Evolutionary conservation across 176 grass and related monocot genomes (phyloP).

Genomic region (Canna indica): DNA sequence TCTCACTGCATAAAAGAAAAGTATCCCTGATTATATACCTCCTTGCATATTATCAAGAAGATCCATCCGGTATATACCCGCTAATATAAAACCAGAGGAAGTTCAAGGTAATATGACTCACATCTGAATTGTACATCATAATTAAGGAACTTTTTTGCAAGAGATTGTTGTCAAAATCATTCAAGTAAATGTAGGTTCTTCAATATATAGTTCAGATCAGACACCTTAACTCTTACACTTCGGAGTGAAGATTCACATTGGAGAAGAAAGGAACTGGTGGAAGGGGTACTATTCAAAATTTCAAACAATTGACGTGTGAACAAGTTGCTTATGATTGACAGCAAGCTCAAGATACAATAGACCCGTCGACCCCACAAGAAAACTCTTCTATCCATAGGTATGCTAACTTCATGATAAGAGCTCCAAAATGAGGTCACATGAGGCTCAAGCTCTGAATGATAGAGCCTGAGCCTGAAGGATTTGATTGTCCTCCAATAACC

Average conservation of each 20-base stretch:
- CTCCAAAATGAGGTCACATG: neutral
- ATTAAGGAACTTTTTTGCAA: neutral
- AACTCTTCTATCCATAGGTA: neutral
- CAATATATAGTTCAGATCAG: neutral
- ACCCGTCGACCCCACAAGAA: neutral
- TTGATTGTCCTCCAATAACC: slow-evolving; percentile 83
- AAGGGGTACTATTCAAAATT: neutral
- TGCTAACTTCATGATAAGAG: neutral
- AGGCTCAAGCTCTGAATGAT: slow-evolving; percentile 27
- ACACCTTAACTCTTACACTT: neutral
- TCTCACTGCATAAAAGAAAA: no score
- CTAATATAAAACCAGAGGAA: neutral
- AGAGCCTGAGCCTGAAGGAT: slow-evolving; percentile 61
- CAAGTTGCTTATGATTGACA: neutral
- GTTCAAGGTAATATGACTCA: neutral
- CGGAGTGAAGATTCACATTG: no score
- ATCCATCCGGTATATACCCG: no score
- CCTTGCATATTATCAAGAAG: no score
- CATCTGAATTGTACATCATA: neutral
- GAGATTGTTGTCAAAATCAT: neutral
- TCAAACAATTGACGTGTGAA: neutral
- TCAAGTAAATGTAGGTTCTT: neutral
- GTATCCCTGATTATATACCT: no score
- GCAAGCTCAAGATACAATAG: neutral
- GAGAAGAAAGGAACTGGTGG: no score